Conservation (phyloP, 2,329 filamentous ascomycete species). For the Lojkania enalia region DNA sequence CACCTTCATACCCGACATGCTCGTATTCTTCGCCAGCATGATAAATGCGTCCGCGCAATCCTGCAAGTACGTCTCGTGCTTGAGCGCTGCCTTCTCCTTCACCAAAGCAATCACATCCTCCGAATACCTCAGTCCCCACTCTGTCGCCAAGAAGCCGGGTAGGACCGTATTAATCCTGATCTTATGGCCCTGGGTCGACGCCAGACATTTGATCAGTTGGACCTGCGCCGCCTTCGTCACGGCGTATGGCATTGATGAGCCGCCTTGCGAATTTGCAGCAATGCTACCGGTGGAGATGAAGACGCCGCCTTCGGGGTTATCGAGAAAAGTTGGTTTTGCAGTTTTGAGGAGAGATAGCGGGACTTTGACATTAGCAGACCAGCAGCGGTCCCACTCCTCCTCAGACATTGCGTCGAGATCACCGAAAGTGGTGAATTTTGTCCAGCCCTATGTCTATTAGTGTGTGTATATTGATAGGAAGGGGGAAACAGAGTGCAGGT, state of each 20-base stretch:
- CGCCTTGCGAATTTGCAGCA: slow-evolving; percentile 57
- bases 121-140: slow-evolving; percentile 59
- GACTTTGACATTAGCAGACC: slow-evolving; percentile 62
- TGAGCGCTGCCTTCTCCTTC: slow-evolving; percentile 61
- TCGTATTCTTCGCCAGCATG: slow-evolving; percentile 58
- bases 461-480: background rate
- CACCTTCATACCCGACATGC: slow-evolving; percentile 53
- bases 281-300: slow-evolving; percentile 67
- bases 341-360: slow-evolving; percentile 57
- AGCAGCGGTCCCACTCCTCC: slow-evolving; percentile 66
- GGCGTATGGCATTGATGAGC: slow-evolving; percentile 69
- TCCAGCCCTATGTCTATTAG: slow-evolving; percentile 57
- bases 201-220: slow-evolving; percentile 69
- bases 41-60: slow-evolving; percentile 61
- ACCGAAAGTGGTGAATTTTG: slow-evolving; percentile 60
- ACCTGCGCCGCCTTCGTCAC: slow-evolving; percentile 77
- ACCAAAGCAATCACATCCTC: slow-evolving; percentile 59
- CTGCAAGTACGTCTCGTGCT: slow-evolving; percentile 58
- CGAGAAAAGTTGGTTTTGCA: slow-evolving; percentile 61
- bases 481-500: background rate
- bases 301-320: slow-evolving; percentile 64
- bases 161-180: slow-evolving; percentile 67
- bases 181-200: slow-evolving; percentile 63
- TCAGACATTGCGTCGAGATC: slow-evolving; percentile 63
- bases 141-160: slow-evolving; percentile 67